Conservation (phyloP, 1,284 basidiomycete genomes). For the Boletus holoroseus region DNA sequence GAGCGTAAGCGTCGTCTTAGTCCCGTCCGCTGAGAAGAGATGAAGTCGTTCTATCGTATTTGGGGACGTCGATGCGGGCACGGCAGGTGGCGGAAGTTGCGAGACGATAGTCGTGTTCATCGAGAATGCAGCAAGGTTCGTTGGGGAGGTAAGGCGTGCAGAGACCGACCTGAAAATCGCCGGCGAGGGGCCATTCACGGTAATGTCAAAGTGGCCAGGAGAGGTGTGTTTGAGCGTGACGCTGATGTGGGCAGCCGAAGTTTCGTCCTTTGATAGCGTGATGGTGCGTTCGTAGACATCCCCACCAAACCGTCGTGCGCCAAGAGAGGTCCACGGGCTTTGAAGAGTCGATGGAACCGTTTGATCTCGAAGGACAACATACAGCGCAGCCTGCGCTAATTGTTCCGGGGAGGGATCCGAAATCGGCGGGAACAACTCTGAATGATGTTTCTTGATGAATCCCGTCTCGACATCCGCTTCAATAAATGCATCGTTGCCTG, state of each 20-base stretch:
- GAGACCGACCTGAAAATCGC: constrained; percentile 47
- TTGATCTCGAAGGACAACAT: constrained; percentile 63
- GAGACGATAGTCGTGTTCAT: constrained; percentile 64
- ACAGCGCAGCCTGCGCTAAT: constrained; percentile 76
- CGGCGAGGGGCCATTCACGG: constrained; percentile 38
- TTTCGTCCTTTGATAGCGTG: constrained; percentile 51
- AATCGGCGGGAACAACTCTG: constrained; percentile 67
- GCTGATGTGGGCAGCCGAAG: constrained; percentile 34
- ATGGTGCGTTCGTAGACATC: constrained; percentile 60
- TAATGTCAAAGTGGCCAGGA: constrained; percentile 50
- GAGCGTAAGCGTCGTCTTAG: constrained; percentile 54
- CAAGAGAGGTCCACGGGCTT: constrained; percentile 62
- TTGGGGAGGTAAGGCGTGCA: constrained; percentile 49
- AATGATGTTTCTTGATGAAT: constrained; percentile 85
- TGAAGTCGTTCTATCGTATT: constrained; percentile 65
- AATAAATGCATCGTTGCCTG: constrained; percentile 73
- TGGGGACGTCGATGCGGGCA: constrained; percentile 47
- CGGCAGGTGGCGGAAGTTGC: constrained; percentile 49
- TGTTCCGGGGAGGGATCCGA: constrained; percentile 54
- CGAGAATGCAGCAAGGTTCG: constrained; percentile 45
- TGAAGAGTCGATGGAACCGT: constrained; percentile 26
- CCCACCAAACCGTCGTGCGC: constrained; percentile 71
- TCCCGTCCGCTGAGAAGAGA: constrained; percentile 52
- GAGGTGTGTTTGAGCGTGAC: constrained; percentile 45
- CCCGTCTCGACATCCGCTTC: constrained; percentile 87